Conservation (phyloP, 352 stramenopile species). For the Globisporangium nodosum region DNA sequence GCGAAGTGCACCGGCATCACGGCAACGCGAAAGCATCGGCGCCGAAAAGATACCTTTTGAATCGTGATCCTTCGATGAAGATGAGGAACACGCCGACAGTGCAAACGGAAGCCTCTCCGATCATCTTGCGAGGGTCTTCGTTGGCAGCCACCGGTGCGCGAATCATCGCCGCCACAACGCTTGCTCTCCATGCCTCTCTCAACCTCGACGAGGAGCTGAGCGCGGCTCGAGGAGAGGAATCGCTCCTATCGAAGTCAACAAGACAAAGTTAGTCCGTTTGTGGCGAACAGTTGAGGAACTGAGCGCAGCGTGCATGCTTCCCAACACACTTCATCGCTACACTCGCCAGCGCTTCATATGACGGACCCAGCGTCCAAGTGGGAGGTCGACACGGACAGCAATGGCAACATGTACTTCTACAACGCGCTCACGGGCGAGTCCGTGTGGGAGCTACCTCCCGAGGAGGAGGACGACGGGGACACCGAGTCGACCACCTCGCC, state of each 20-base stretch:
- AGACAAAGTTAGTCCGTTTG: too few species aligned
- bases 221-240: not conserved
- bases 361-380: slow-evolving; percentile 20
- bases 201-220: not conserved
- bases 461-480: slow-evolving; percentile 20
- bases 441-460: slow-evolving; percentile 55
- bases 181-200: too few species aligned
- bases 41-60: not conserved
- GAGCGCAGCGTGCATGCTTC: too few species aligned
- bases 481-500: not conserved
- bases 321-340: too few species aligned
- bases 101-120: too few species aligned
- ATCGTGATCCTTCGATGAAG: not conserved
- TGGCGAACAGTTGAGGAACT: too few species aligned
- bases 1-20: not conserved
- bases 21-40: not conserved
- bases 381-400: slow-evolving; percentile 58
- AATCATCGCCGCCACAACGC: too few species aligned
- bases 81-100: too few species aligned
- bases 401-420: slow-evolving; percentile 75
- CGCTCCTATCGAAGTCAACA: too few species aligned
- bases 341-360: too few species aligned
- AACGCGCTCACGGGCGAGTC: slow-evolving; percentile 62
- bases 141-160: too few species aligned
- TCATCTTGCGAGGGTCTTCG: too few species aligned